These are phyloP conservation scores for Pichia membranifaciens DNA, from an alignment of 805 yeast species.

Conservation along the genomic window DNA sequence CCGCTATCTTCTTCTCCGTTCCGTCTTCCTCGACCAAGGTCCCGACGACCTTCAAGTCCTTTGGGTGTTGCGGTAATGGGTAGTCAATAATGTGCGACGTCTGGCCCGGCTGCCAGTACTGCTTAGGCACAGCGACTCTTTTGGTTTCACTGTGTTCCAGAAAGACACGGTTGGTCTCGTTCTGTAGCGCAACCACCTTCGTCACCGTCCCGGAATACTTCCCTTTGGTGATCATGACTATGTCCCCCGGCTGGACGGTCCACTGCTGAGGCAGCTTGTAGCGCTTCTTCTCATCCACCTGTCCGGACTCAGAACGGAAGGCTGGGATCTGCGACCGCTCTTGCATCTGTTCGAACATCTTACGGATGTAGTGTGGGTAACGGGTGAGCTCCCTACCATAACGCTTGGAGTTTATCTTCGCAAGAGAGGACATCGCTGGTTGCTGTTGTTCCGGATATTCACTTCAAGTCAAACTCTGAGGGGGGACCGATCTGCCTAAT, in stretches of 20 bases:
- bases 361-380: constrained; percentile 25
- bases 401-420: constrained; percentile 21
- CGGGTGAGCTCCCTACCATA: constrained; percentile 28
- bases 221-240: constrained; percentile 69
- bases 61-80: constrained; percentile 57
- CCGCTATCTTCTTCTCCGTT: constrained; percentile 62
- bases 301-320: constrained; percentile 21
- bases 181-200: constrained; percentile 52
- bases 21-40: constrained; percentile 67
- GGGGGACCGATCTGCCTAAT: too few relatives aligned
- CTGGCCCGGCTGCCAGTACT: constrained; percentile 68
- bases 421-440: constrained; percentile 6
- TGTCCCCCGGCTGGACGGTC: constrained; percentile 68
- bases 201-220: constrained; percentile 69
- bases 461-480: too few relatives aligned
- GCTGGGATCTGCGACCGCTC: constrained; percentile 30
- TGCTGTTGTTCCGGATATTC: neutral
- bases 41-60: constrained; percentile 69
- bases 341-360: constrained; percentile 27
- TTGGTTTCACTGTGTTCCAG: constrained; percentile 65
- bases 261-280: constrained; percentile 45
- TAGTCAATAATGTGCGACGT: constrained; percentile 62
- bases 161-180: constrained; percentile 55
- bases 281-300: constrained; percentile 29
- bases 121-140: constrained; percentile 62